Evolutionary conservation across 805 yeast genomes (phyloP).

Genomic region (Hanseniaspora meyeri): DNA sequence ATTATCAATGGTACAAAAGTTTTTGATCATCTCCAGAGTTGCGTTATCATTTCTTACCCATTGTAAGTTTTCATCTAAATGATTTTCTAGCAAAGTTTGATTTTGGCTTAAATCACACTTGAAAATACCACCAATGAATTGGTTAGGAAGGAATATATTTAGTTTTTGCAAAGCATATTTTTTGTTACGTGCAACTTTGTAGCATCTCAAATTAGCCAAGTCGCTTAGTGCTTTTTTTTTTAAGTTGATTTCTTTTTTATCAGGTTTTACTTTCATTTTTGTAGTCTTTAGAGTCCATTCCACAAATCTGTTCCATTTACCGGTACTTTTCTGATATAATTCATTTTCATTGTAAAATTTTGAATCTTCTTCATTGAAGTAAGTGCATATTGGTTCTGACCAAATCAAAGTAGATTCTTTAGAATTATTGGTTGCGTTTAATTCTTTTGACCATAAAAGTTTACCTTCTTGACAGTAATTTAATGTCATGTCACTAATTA

Average conservation of each 20-base stretch:
- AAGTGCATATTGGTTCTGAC: constrained; percentile 36
- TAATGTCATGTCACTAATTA: constrained; percentile 35
- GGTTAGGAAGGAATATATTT: constrained; percentile 41
- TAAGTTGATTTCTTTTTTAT: constrained; percentile 6
- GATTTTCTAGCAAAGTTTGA: constrained; percentile 18
- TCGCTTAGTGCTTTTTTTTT: constrained; percentile 16
- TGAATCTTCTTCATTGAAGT: background rate
- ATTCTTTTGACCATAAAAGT: constrained; percentile 31
- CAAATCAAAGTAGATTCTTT: constrained; percentile 36
- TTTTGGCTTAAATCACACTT: constrained; percentile 33
- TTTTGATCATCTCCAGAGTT: constrained; percentile 19
- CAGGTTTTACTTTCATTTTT: background rate
- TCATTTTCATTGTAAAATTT: background rate
- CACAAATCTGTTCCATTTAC: constrained; percentile 2
- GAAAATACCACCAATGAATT: constrained; percentile 55
- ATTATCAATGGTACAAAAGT: constrained; percentile 27
- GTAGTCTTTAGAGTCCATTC: background rate
- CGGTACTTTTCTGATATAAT: background rate
- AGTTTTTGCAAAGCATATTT: constrained; percentile 37
- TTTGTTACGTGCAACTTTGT: constrained; percentile 46
- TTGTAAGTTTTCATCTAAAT: constrained; percentile 15
- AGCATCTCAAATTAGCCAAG: constrained; percentile 32
- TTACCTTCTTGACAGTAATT: constrained; percentile 43
- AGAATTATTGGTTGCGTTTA: constrained; percentile 22
- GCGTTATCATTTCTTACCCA: constrained; percentile 3